Base-by-base conservation (phyloP, 257 asterid genomes). In the Solanum lycopersicoides region DNA sequence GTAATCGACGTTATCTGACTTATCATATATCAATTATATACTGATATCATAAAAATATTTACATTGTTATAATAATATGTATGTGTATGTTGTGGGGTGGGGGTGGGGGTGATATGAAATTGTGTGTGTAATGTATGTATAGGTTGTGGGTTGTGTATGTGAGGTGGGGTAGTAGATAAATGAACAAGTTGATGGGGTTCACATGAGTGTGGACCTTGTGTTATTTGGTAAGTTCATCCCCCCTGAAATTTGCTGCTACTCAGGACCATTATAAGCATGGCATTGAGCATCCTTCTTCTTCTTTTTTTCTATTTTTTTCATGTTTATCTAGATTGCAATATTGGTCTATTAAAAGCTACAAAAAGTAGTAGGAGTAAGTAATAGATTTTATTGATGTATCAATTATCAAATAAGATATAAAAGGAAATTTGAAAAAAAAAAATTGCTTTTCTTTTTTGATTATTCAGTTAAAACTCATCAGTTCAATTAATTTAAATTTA, bases 131-230 rank as follows among this genome's bases (percentile, higher is more conserved):
- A 86, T 42, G 90, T 90, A 66, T 91, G 93, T 89, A 30, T 77
- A 68, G 88, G 93, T 89, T 88, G 94, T 89, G 95, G 93, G 92
- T 44, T 72, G 89, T 37, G 90, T 89, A 84, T 88, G 90, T 89
- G 89, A 75, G 53, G 93, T 92, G 92, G 95, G 95, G 94, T 74
- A 47, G 5, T 86, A 37, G 69, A 83, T 82, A 82, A 86, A 90
- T 73, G 89, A 88, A 85, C 88, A 91, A 91, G 92, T 90, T 89
- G 93, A 89, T 86, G 92, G 91, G 92, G 89, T 92, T 92, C 94
- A 94, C 95, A 92, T 89, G 94, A 94, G 84, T 82, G 93, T 92
- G 94, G 95, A 93, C 93, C 94, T 79, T 76, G 63, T 53, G 87
- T 86, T 71, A 45, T 45, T 65, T 37, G 69, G 71, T 72, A 89